These are phyloP conservation scores for Ceratocystis alfenasii DNA, from an alignment of 2,329 filamentous ascomycete genomes.

Conservation along the genomic window DNA sequence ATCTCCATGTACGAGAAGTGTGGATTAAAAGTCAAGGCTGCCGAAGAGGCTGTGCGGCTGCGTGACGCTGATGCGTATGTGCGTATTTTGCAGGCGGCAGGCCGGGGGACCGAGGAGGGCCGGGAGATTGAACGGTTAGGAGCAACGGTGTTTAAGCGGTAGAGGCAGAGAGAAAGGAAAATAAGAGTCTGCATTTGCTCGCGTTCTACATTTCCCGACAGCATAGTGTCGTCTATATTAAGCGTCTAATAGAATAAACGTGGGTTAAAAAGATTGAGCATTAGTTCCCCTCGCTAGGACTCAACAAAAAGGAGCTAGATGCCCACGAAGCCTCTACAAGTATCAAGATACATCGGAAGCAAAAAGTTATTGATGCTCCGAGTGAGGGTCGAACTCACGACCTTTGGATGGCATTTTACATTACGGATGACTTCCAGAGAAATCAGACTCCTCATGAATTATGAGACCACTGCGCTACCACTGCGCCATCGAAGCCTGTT, in stretches of 20 bases:
- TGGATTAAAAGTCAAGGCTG: conserved; percentile 76
- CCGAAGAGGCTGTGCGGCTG: conserved; percentile 74
- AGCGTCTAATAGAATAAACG: no score
- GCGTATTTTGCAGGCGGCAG: conserved; percentile 60
- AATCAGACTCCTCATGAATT: conserved; percentile 23
- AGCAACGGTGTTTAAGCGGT: conserved; percentile 43
- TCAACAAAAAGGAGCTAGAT: background rate
- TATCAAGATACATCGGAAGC: background rate
- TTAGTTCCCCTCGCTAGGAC: no score
- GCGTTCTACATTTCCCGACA: no score
- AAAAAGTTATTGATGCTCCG: conserved; percentile 19
- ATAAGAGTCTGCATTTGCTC: background rate
- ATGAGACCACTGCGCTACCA: conserved; percentile 23
- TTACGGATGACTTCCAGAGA: conserved; percentile 12
- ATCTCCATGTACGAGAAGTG: conserved; percentile 96
- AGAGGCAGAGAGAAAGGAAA: background rate
- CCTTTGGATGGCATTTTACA: conserved; percentile 23
- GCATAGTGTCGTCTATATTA: no score
- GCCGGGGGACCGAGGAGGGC: conserved; percentile 51
- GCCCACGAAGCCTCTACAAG: no score
- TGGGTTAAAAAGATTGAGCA: no score
- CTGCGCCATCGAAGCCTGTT: conserved; percentile 23
- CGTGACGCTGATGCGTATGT: conserved; percentile 69
- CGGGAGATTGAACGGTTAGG: conserved; percentile 73
- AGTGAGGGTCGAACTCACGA: conserved; percentile 24